phyloP scores from a whole-genome alignment of 306 rosid genomes.

The Medicago lupulina region DNA sequence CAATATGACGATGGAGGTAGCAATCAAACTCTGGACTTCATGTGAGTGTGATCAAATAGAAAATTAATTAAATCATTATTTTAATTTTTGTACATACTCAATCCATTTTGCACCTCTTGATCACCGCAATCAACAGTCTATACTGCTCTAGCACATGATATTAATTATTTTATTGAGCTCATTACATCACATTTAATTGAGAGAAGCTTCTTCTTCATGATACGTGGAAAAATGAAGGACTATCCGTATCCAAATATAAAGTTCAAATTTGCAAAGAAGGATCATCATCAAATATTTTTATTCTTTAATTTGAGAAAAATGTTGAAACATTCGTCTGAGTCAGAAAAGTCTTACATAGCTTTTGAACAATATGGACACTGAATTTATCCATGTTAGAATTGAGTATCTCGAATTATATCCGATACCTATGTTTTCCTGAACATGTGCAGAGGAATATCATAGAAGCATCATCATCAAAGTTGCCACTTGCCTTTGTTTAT shows the following conservation, averaged over 20 bases:
- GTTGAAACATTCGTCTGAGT: not conserved
- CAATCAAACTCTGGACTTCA: no score
- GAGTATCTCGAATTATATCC: slow-evolving; percentile 28
- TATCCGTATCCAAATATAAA: slow-evolving; percentile 4
- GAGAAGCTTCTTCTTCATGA: slow-evolving; percentile 4
- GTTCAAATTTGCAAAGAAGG: not conserved
- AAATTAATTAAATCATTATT: no score
- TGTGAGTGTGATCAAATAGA: no score
- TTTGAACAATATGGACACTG: not conserved
- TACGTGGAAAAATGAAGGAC: slow-evolving; percentile 1
- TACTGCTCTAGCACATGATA: not conserved
- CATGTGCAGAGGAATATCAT: slow-evolving; percentile 36
- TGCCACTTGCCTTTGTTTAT: slow-evolving; percentile 21
- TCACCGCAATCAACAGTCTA: not conserved
- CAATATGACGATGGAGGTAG: no score
- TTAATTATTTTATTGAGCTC: not conserved
- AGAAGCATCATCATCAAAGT: slow-evolving; percentile 1
- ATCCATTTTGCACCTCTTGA: not conserved
- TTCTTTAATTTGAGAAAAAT: slow-evolving; percentile 14
- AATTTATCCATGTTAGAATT: slow-evolving; percentile 8
- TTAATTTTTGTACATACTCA: no score
- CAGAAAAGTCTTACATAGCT: not conserved
- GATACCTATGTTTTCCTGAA: slow-evolving; percentile 27
- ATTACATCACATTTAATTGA: not conserved
- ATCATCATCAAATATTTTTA: slow-evolving; percentile 4